Evolutionary conservation across 2,329 filamentous ascomycete genomes (phyloP), one percentile per base, ranked within the genome.

Genomic region (Venturia aucupariae): DNA sequence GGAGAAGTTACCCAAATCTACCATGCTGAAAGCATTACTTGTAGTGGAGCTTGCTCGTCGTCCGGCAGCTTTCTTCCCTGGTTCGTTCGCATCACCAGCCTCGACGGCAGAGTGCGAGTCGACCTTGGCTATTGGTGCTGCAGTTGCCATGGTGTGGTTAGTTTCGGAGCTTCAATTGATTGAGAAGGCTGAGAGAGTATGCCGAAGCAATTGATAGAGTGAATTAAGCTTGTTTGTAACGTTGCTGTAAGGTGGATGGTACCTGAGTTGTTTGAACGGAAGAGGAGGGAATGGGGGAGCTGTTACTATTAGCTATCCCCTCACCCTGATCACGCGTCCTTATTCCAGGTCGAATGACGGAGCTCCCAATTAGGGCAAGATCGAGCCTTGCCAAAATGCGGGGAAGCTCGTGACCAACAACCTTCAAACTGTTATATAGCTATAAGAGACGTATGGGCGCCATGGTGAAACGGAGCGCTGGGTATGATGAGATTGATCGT

Each of bases 21-120:
- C 86, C 78, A 96, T 89, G 78, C 92, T 96, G 78, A 82, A 86
- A 65, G 93, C 86, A 70, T 89, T 90, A 67, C 87, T 82, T 57
- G 84, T 83, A 72, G 82, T 85, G 64, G 90, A 93, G 76, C 90
- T 92, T 67, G 82, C 80, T 78, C 91, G 85, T 71, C 87, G 84
- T 74, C 88, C 83, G 48, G 46, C 27, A 39, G 39, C 32, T 38
- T 63, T 63, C 68, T 78, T 78, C 66, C 86, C 87, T 13, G 0
- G 27, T 19, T 32, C 51, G 71, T 84, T 83, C 69, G 85, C 84
- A 71, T 92, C 78, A 32, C 71, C 68, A 77, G 90, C 90, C 75
- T 91, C 87, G 74, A 95, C 86, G 80, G 90, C 91, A 66, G 92
- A 96, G 79, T 97, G 84, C 84, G 75, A 96, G 85, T 72, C 51